Percentiles rank a stretch among this genome's conserved stretches.
Evolutionary conservation across 306 rosid genomes (phyloP).

Genomic region (Gastrolobium bilobum): DNA sequence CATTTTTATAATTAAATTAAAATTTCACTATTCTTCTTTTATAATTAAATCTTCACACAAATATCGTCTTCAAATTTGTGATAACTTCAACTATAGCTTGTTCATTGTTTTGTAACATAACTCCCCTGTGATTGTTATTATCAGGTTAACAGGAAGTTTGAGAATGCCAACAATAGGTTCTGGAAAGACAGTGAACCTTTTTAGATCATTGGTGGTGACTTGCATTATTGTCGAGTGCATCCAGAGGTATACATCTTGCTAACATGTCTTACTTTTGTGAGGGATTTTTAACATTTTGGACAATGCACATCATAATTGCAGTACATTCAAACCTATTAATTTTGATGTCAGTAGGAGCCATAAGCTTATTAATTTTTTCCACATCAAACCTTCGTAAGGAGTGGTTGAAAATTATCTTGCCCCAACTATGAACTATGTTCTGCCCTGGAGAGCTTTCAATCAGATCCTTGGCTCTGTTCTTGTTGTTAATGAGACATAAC

Average conservation of each 20-base stretch:
- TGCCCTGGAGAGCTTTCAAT: not conserved
- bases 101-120: constrained; percentile 11
- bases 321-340: not conserved
- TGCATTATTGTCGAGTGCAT: constrained; percentile 92
- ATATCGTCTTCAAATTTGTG: not conserved
- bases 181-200: constrained; percentile 88
- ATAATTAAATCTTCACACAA: no score
- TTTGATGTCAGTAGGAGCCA: not conserved
- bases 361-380: not conserved
- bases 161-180: constrained; percentile 74
- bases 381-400: not conserved
- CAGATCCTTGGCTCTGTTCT: not conserved
- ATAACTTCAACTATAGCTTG: constrained; percentile 15
- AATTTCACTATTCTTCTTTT: not conserved
- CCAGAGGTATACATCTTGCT: constrained; percentile 72
- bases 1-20: not conserved
- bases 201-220: constrained; percentile 91
- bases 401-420: not conserved
- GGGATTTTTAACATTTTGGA: constrained; percentile 21
- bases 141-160: constrained; percentile 71
- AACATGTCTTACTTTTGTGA: constrained; percentile 21
- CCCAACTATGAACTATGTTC: not conserved
- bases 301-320: not conserved
- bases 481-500: not conserved
- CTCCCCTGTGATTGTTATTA: constrained; percentile 37